phyloP scores from a whole-genome alignment of 2,329 filamentous ascomycete species.

The Ophiostoma montium region DNA sequence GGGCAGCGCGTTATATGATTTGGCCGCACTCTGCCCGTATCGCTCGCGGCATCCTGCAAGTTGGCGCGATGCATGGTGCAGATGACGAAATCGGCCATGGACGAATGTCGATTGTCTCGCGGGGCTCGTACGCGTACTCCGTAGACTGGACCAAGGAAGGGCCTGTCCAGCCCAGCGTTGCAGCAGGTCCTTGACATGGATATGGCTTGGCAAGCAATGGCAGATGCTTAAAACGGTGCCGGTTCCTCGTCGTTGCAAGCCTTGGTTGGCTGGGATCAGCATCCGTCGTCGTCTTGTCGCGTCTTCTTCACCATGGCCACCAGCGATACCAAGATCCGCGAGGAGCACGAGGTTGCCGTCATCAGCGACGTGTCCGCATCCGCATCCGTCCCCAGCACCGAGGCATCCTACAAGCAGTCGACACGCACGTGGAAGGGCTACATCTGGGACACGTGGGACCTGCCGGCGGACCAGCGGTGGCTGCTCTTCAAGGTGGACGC shows the following conservation, averaged over 20 bases:
- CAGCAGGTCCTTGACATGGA: not conserved
- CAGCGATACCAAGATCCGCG: not conserved
- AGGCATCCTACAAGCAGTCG: not conserved
- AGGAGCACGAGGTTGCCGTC: not conserved
- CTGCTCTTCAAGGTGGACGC: slow-evolving; percentile 23
- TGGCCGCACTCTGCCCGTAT: not conserved
- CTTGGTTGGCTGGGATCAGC: not conserved
- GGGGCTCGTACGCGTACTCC: no score
- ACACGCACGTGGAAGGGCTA: slow-evolving; percentile 22
- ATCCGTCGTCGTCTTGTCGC: no score
- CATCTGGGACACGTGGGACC: slow-evolving; percentile 24
- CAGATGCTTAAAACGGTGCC: not conserved
- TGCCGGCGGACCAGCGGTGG: slow-evolving; percentile 20
- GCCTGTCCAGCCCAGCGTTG: no score
- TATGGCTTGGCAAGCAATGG: not conserved
- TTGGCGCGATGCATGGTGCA: not conserved
- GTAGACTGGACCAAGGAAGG: not conserved
- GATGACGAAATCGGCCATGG: not conserved
- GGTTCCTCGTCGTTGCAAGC: not conserved
- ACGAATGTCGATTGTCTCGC: no score
- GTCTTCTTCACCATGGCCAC: not conserved
- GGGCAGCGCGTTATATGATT: not conserved
- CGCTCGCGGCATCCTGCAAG: not conserved
- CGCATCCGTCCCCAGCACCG: not conserved
- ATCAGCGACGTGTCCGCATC: not conserved